Conservation (phyloP, 164 flowering plant species). For the Piper longum region DNA sequence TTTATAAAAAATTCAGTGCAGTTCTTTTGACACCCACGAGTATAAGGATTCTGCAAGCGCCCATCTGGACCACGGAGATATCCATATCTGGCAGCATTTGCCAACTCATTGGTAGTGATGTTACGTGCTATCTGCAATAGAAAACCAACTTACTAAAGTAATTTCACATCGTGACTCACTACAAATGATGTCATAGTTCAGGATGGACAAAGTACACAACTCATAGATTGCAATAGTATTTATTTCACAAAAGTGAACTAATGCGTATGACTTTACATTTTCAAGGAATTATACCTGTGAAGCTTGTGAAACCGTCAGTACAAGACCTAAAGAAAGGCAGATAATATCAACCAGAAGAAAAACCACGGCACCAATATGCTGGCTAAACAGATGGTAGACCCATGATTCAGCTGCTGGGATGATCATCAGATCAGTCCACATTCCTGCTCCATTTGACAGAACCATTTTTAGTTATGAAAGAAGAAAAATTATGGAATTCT, state of each 20-base stretch:
- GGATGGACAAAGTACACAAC: neutral
- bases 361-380: slow-evolving; percentile 49
- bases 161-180: neutral
- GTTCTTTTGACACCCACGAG: slow-evolving; percentile 79
- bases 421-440: slow-evolving; percentile 38
- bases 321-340: slow-evolving; percentile 28
- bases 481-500: neutral
- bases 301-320: slow-evolving; percentile 46
- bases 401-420: slow-evolving; percentile 30
- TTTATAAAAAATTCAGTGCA: slow-evolving; percentile 72
- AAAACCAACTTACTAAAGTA: neutral
- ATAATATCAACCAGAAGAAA: slow-evolving; percentile 51
- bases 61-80: slow-evolving; percentile 91
- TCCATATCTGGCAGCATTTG: slow-evolving; percentile 66
- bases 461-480: slow-evolving; percentile 2
- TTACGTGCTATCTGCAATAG: slow-evolving; percentile 78
- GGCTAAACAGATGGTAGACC: slow-evolving; percentile 34
- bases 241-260: too few relatives aligned
- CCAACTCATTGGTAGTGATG: slow-evolving; percentile 83
- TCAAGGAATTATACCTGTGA: slow-evolving; percentile 39
- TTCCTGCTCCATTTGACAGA: slow-evolving; percentile 28
- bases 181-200: neutral
- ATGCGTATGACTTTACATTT: neutral
- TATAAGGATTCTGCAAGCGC: slow-evolving; percentile 74
- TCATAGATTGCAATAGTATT: neutral